A percentile compares a stretch with the other conserved stretches of the same genome.
Evolutionary conservation across 2,329 filamentous ascomycete genomes (phyloP).

Genomic region (Fusarium mundagurra): DNA sequence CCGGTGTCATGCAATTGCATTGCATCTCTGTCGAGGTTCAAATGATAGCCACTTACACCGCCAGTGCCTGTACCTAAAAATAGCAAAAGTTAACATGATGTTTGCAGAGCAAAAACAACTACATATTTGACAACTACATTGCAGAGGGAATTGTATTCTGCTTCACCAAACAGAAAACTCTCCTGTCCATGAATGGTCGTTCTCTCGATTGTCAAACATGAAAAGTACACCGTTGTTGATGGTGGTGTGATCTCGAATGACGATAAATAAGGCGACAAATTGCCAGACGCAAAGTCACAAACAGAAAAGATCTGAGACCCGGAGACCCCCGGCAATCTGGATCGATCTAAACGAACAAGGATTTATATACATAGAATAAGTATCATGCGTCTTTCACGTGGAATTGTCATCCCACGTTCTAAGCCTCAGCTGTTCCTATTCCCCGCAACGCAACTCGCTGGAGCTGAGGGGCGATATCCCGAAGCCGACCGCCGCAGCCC

Average conservation of each 20-base stretch:
- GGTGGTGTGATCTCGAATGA: background rate
- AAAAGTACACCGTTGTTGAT: background rate
- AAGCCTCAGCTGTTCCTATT: background rate
- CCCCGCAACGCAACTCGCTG: conserved; percentile 17
- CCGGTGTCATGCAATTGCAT: background rate
- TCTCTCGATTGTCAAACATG: background rate
- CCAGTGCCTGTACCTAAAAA: background rate
- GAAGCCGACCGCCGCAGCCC: conserved; percentile 34
- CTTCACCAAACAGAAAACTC: background rate
- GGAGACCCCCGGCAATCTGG: background rate
- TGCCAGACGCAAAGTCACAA: background rate
- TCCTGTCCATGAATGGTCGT: fast-evolving
- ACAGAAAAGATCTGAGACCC: background rate
- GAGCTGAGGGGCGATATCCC: conserved; percentile 18
- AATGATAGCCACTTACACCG: background rate
- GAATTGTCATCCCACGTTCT: background rate
- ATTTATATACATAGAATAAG: background rate
- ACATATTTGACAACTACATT: background rate
- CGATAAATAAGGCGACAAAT: background rate
- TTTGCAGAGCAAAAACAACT: background rate
- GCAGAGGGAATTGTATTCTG: fast-evolving
- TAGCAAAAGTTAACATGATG: background rate
- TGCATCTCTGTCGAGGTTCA: background rate
- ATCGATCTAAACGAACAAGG: background rate
- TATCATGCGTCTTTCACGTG: background rate